phyloP scores from a whole-genome alignment of 2,329 filamentous ascomycete genomes.

The Lecanicillium sp. region DNA sequence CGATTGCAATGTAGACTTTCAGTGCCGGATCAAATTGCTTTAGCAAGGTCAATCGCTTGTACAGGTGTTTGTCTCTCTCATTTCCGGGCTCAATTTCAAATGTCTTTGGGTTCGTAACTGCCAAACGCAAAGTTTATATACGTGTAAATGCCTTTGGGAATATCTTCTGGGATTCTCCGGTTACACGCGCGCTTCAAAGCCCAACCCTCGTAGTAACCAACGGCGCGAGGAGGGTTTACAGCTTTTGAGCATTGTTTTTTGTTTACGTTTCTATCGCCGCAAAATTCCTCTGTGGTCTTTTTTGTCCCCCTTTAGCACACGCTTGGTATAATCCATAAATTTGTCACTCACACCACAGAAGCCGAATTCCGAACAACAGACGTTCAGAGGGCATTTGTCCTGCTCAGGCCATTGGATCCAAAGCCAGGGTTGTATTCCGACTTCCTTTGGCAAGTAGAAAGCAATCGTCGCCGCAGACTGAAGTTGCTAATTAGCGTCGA shows the following conservation, averaged over 20 bases:
- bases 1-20: slow-evolving; percentile 29
- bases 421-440: slow-evolving; percentile 21
- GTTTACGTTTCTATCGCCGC: slow-evolving; percentile 10
- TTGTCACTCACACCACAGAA: not conserved
- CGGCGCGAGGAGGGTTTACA: not conserved
- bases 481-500: too few relatives aligned
- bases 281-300: slow-evolving; percentile 18
- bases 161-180: slow-evolving; percentile 15
- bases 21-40: slow-evolving; percentile 21
- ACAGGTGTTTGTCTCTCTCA: not conserved
- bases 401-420: slow-evolving; percentile 14
- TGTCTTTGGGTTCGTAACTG: slow-evolving; percentile 18
- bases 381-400: slow-evolving; percentile 23
- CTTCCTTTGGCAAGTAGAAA: slow-evolving; percentile 19
- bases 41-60: slow-evolving; percentile 4
- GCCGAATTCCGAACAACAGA: slow-evolving; percentile 23
- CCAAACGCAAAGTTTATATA: slow-evolving; percentile 28
- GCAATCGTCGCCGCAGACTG: too few relatives aligned
- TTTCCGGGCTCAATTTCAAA: slow-evolving; percentile 13
- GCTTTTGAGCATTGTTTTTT: not conserved
- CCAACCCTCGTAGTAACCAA: slow-evolving; percentile 25
- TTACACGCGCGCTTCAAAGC: slow-evolving; percentile 12
- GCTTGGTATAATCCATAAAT: not conserved
- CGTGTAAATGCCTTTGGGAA: slow-evolving; percentile 17
- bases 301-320: too few relatives aligned